Percentiles rank a stretch among this genome's conserved stretches.
Conservation (phyloP, 2,329 filamentous ascomycete genomes). For the Lasiodiplodia sp. region DNA sequence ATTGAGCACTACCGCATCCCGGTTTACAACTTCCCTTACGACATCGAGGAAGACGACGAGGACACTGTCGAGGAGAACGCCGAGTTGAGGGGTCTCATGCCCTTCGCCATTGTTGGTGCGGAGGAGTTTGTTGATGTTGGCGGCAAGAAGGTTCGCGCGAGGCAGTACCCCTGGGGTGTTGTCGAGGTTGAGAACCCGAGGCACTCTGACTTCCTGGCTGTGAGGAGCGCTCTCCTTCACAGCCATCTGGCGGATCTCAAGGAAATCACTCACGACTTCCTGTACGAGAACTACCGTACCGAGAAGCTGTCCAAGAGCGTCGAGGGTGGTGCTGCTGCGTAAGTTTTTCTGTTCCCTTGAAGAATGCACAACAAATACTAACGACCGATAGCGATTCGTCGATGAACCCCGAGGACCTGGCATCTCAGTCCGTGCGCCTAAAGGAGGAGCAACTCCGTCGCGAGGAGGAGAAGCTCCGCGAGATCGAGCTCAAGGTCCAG, state of each 20-base stretch:
- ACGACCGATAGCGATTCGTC: slow-evolving; percentile 70
- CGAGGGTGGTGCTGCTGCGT: slow-evolving; percentile 86
- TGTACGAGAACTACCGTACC: slow-evolving; percentile 99
- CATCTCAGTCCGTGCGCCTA: slow-evolving; percentile 94
- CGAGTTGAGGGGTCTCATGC: slow-evolving; percentile 96
- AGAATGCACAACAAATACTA: slow-evolving; percentile 36
- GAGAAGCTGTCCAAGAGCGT: slow-evolving; percentile 99
- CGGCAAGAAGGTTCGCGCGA: slow-evolving; percentile 87
- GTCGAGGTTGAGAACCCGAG: slow-evolving; percentile 99
- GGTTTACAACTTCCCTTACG: slow-evolving; percentile 99
- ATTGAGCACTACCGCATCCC: slow-evolving; percentile 99
- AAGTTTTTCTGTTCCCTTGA: slow-evolving; percentile 57
- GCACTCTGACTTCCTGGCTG: slow-evolving; percentile 97
- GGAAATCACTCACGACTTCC: slow-evolving; percentile 99
- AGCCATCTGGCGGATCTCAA: slow-evolving; percentile 98
- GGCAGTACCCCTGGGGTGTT: slow-evolving; percentile 98
- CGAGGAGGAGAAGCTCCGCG: slow-evolving; percentile 99
- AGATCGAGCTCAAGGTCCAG: slow-evolving; percentile 99
- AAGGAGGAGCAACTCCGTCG: slow-evolving; percentile 99
- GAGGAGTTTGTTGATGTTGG: slow-evolving; percentile 95
- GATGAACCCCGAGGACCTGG: slow-evolving; percentile 97
- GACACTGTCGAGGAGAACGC: slow-evolving; percentile 99
- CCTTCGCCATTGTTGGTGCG: slow-evolving; percentile 97
- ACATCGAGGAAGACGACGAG: slow-evolving; percentile 99
- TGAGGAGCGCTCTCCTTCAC: slow-evolving; percentile 94